A percentile compares a stretch with the other conserved stretches of the same genome.
Conservation (phyloP, 257 asterid species). For the Nicotiana paniculata region DNA sequence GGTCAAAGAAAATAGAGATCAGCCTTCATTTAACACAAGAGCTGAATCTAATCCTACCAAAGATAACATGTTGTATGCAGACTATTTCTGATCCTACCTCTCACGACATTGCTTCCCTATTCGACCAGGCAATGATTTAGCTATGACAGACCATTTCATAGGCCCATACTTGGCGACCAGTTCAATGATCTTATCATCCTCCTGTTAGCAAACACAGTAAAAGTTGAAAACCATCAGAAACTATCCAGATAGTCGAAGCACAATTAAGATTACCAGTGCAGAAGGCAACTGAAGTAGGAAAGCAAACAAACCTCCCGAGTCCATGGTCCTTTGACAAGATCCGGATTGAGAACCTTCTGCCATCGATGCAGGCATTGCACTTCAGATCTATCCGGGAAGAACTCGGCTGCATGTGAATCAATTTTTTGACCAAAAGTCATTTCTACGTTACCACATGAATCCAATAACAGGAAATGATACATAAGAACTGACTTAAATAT, state of each 20-base stretch:
- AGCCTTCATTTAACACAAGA: background rate
- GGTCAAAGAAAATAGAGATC: background rate
- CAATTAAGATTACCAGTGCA: background rate
- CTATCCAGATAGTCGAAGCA: slow-evolving; percentile 1
- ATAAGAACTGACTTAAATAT: background rate
- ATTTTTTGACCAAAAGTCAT: background rate
- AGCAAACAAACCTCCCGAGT: slow-evolving; percentile 62
- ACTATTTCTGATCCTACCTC: slow-evolving; percentile 47
- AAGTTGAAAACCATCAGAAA: slow-evolving; percentile 12
- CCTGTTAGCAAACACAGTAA: slow-evolving; percentile 41
- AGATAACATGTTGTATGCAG: background rate
- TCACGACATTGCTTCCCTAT: slow-evolving; percentile 99
- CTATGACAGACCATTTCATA: slow-evolving; percentile 94
- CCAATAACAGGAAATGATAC: background rate
- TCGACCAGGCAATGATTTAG: slow-evolving; percentile 93
- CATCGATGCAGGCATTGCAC: slow-evolving; percentile 99
- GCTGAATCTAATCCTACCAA: background rate
- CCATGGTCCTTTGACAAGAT: slow-evolving; percentile 99
- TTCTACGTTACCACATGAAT: background rate
- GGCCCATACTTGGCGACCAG: slow-evolving; percentile 91
- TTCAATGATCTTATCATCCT: slow-evolving; percentile 80
- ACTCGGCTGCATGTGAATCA: slow-evolving; percentile 63
- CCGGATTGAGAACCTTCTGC: slow-evolving; percentile 99
- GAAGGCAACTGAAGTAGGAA: slow-evolving; percentile 12
- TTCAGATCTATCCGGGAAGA: slow-evolving; percentile 96